Evolutionary conservation across 257 asterid genomes (phyloP), one percentile per base, ranked within the genome.

Genomic region (Solanum dulcamara): DNA sequence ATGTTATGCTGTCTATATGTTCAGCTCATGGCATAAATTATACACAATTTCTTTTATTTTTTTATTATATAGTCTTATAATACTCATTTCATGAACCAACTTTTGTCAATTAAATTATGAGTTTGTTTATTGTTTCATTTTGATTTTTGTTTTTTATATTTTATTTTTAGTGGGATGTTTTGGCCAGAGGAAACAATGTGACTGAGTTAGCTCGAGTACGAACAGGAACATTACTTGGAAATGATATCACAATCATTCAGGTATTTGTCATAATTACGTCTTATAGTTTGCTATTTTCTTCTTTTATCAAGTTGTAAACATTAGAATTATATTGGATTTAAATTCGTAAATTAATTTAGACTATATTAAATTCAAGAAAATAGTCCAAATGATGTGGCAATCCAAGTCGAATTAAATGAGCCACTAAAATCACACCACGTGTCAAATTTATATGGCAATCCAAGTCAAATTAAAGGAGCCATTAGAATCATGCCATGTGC

Each of bases 81-180:
- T 42, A 1, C 1, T 42, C 13, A 42, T 1, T 7, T 42, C 57
- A 42, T 74, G 20, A 26, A 28, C 0, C 2, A 24, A 0, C 7
- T 26, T 42, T 75, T 70, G 0, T 14, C 1, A 4, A 44, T 44
- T 42, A 0, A 74, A 24, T 44, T 42, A 14, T 14, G 2, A 32
- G 1, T 32, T 64, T 20, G 17, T 46, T 2, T 44, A 18, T 66
- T 22, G 24, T 13, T 5, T 59, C 4, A 55, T 38, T 20, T 4
- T 22, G 28, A 17, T 20, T 18, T 53, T 53, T 11, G 15, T 53
- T 53, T 38, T 7, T 6, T 6, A 7, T 38, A 6, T 4, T 55
- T 35, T 10, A 10, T 22, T 46, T n/a, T 89, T 89, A 95, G 96
- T 95, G 98, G 97, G 98, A 94, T 81, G 90, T 89, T 38, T 67